A percentile compares a stretch with the other conserved stretches of the same genome.
Conservation (phyloP, 345 rosid species). For the Aquilaria sinensis region DNA sequence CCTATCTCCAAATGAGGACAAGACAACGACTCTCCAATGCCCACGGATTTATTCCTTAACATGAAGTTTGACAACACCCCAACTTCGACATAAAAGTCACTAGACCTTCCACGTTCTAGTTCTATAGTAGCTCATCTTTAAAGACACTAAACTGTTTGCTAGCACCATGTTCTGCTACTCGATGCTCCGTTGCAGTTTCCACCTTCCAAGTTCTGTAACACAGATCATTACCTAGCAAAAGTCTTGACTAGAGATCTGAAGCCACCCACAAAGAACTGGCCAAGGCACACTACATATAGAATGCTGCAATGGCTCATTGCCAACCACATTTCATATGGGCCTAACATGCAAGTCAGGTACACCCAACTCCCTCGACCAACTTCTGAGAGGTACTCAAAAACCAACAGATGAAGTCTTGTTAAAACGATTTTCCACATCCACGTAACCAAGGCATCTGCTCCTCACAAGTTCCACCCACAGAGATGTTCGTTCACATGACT, state of each 20-base stretch:
- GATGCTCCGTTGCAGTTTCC: conserved; percentile 4
- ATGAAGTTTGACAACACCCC: too few species aligned
- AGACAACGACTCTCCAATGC: too few species aligned
- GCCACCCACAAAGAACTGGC: conserved; percentile 16
- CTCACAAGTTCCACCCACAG: conserved; percentile 26
- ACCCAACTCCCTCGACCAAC: conserved; percentile 28
- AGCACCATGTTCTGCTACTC: background rate
- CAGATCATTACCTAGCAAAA: conserved; percentile 9
- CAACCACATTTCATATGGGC: conserved; percentile 22
- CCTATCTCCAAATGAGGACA: too few species aligned
- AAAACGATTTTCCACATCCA: conserved; percentile 36
- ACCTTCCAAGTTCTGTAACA: conserved; percentile 15
- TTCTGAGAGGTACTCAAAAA: conserved; percentile 23
- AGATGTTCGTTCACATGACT: conserved; percentile 29
- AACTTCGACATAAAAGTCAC: too few species aligned
- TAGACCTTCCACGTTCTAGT: too few species aligned
- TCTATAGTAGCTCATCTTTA: too few species aligned
- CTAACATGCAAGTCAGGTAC: conserved; percentile 21
- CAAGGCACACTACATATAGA: conserved; percentile 6
- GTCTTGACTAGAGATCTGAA: conserved; percentile 14
- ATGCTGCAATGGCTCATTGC: conserved; percentile 5
- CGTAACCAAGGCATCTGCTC: conserved; percentile 37
- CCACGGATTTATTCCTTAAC: too few species aligned
- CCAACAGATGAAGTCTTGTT: conserved; percentile 24
- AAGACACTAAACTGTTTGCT: too few species aligned